These are phyloP conservation scores for Suhomyces bokatorum DNA, from an alignment of 1,139 yeast species.

Conservation along the genomic window DNA sequence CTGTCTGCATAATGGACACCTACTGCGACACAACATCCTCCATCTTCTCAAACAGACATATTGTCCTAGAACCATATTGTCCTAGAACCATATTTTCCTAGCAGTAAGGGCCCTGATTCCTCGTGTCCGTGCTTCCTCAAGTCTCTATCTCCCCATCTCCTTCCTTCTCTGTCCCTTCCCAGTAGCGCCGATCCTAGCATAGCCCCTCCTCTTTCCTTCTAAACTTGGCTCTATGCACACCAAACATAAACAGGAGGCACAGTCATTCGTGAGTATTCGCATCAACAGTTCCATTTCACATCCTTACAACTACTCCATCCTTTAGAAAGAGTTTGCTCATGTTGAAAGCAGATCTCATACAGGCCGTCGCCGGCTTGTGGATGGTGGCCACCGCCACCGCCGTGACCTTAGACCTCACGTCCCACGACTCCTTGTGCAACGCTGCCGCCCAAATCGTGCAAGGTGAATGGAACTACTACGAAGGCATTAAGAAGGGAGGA, in stretches of 20 bases:
- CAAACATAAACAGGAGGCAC: slow-evolving; percentile 12
- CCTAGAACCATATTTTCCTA: too few relatives aligned
- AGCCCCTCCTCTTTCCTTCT: neutral
- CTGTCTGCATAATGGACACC: too few relatives aligned
- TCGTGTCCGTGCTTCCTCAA: too few relatives aligned
- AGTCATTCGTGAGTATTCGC: slow-evolving; percentile 9
- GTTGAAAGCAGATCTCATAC: neutral
- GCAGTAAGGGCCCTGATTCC: too few relatives aligned
- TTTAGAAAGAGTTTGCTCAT: neutral
- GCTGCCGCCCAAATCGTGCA: slow-evolving; percentile 49
- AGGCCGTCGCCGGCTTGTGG: slow-evolving; percentile 3
- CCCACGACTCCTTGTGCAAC: slow-evolving; percentile 42
- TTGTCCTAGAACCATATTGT: too few relatives aligned
- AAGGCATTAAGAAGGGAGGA: slow-evolving; percentile 54
- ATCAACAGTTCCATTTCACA: neutral
- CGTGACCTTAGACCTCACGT: slow-evolving; percentile 23
- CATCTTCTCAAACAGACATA: too few relatives aligned
- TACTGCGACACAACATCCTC: too few relatives aligned
- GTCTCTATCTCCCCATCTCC: too few relatives aligned
- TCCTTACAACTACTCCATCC: neutral
- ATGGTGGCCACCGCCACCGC: slow-evolving; percentile 13
- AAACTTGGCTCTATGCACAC: slow-evolving; percentile 9
- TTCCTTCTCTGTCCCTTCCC: too few relatives aligned
- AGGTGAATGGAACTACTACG: slow-evolving; percentile 62
- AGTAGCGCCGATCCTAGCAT: too few relatives aligned